Percentiles rank a stretch among this genome's conserved stretches.
Evolutionary conservation across 495 filamentous ascomycete genomes (phyloP).

Genomic region (Penicillium turbatum): DNA sequence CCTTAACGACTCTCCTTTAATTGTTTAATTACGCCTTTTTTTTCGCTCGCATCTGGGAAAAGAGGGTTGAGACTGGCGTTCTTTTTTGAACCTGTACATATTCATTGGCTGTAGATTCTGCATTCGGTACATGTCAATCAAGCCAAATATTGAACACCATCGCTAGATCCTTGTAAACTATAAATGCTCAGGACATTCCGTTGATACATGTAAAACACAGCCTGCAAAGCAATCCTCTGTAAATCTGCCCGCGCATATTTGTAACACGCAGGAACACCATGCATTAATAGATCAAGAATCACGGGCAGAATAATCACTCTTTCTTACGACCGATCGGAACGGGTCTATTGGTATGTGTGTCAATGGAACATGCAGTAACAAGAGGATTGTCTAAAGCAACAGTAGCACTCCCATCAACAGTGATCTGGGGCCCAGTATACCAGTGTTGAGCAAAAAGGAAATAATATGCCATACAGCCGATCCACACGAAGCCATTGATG

Average conservation of each 20-base stretch:
- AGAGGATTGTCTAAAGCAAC: constrained; percentile 1
- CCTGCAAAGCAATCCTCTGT: too few species aligned
- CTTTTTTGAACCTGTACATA: constrained; percentile 6
- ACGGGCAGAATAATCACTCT: neutral
- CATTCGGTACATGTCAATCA: neutral
- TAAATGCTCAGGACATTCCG: neutral
- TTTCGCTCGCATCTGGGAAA: neutral
- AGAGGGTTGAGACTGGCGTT: constrained; percentile 11
- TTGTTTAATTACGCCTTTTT: neutral
- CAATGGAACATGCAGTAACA: neutral
- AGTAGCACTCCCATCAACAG: constrained; percentile 42
- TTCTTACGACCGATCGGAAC: neutral
- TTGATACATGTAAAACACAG: neutral
- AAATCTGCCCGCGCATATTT: too few species aligned
- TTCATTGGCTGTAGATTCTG: neutral
- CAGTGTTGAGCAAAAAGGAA: constrained; percentile 62
- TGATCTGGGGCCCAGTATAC: constrained; percentile 72
- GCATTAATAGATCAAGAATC: too few species aligned
- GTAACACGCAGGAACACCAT: too few species aligned
- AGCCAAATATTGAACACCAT: neutral
- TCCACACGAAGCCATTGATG: constrained; percentile 60
- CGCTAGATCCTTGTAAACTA: neutral
- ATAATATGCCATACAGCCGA: constrained; percentile 58
- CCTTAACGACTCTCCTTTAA: constrained; percentile 20
- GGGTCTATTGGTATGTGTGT: neutral